Base-by-base conservation (phyloP, 2,329 filamentous ascomycete species). In the Beauveria brongniartii region DNA sequence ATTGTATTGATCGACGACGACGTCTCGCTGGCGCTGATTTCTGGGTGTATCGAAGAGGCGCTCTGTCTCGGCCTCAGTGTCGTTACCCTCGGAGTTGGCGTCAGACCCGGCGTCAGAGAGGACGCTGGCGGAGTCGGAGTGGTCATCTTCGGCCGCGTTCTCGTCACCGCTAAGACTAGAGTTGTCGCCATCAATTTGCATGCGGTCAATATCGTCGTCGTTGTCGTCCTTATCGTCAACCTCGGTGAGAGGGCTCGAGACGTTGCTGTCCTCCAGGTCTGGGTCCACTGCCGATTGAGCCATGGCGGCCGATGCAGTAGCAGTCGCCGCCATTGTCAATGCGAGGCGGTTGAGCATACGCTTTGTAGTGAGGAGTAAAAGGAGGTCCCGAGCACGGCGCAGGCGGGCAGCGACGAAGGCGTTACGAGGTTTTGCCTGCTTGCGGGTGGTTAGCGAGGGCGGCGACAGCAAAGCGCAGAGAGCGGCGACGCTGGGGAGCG, bases 161-260 rank as follows among this genome's bases (percentile, higher is more conserved):
- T 66, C 67, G 44, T 65, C 66, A 50, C 66, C 68, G 26, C 67
- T 71, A 18, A 66, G 62, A 59, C 68, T 72, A 7, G 68, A 66
- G 34, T 66, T 67, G 8, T 72, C 68, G 57, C 68, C 69, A 53
- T 77, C 74, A 52, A 80, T 73, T 63, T 77, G 76, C 72, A 83
- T 80, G 63, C 82, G 82, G 58, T 88, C 87, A 64, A 82, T 79
- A 55, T 84, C 84, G 55, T 89, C 88, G 64, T 89, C 85, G 56
- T 90, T 88, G 48, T 79, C 82, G 64, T 90, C 87, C 69, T 85
- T 85, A 69, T 96, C 90, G 69, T 92, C 92, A 61, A 96, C 90
- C 68, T 97, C 93, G 77, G 91, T 97, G 67, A 97, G 81, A 69
- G 92, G 94, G 74, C 93, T 97, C 44, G 92, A 97, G 58, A 89